Conservation (phyloP, 208 protist genomes). For the Leishmania arabica region DNA sequence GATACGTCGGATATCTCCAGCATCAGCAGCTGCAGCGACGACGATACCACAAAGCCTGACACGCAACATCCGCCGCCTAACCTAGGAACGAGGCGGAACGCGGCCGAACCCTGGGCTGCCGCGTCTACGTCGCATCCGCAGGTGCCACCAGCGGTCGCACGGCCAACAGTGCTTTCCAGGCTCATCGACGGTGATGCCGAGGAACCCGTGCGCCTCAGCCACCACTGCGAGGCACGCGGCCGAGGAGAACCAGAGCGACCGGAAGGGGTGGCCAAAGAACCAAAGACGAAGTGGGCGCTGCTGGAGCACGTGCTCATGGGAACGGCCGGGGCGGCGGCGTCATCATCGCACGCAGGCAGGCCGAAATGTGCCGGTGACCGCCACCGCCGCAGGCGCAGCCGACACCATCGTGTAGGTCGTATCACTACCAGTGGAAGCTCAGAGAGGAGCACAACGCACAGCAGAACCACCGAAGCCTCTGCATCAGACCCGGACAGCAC, state of each 20-base stretch:
- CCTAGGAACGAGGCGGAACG: neutral
- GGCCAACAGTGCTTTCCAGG: neutral
- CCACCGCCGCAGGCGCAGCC: neutral
- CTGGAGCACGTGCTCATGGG: slow-evolving; percentile 2
- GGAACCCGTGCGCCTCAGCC: neutral
- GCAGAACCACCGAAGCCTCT: neutral
- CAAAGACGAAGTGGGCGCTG: slow-evolving; percentile 1
- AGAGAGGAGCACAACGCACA: neutral
- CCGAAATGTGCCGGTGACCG: neutral
- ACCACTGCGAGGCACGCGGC: neutral
- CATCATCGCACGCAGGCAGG: neutral
- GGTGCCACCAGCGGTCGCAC: neutral
- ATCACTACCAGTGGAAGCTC: neutral
- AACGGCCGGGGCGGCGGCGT: neutral
- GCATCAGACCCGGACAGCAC: neutral
- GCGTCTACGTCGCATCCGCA: neutral
- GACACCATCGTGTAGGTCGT: neutral
- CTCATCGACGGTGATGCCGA: neutral
- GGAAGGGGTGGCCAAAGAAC: neutral
- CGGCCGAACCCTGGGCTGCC: neutral
- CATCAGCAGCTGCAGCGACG: slow-evolving; percentile 17
- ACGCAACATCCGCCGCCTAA: neutral
- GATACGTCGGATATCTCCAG: slow-evolving; percentile 12
- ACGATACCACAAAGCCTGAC: neutral
- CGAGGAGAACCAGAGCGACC: neutral